phyloP scores from a whole-genome alignment of 1,139 yeast species.

The Yamadazyma blattariae region DNA sequence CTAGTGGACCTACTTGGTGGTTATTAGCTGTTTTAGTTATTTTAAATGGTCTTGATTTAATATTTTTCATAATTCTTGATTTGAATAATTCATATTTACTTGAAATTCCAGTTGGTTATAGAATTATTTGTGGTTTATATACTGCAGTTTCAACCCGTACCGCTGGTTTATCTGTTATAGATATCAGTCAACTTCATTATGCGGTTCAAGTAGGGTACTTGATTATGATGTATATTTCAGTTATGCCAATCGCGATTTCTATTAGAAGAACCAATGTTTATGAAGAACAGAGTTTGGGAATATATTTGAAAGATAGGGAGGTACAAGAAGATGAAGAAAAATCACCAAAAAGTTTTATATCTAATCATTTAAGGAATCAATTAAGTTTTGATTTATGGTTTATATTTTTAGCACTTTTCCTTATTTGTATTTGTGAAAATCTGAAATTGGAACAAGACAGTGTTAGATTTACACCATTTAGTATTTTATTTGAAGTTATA shows the following conservation, averaged over 20 bases:
- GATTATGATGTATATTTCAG: conserved; percentile 98
- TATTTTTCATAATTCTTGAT: conserved; percentile 78
- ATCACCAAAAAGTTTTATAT: conserved; percentile 62
- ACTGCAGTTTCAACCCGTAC: conserved; percentile 94
- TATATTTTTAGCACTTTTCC: conserved; percentile 77
- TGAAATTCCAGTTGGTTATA: conserved; percentile 58
- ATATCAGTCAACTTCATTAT: conserved; percentile 71
- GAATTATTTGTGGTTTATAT: conserved; percentile 77
- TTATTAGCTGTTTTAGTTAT: conserved; percentile 67
- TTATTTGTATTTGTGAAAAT: conserved; percentile 86
- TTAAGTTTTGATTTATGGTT: conserved; percentile 95
- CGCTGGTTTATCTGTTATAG: conserved; percentile 80
- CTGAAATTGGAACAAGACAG: conserved; percentile 46
- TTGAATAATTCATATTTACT: conserved; percentile 48
- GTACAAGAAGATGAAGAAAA: conserved; percentile 25
- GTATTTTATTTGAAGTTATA: conserved; percentile 79
- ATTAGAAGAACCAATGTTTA: conserved; percentile 95
- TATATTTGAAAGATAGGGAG: conserved; percentile 52
- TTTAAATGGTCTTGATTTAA: conserved; percentile 73
- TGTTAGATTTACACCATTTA: conserved; percentile 62
- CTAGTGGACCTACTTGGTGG: conserved; percentile 96
- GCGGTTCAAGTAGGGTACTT: conserved; percentile 91
- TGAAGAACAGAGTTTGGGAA: conserved; percentile 93
- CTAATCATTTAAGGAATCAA: conserved; percentile 88
- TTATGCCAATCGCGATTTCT: conserved; percentile 91